Percentiles rank a stretch among this genome's conserved stretches.
Conservation (phyloP, 345 rosid species). For the Brassica nigra region DNA sequence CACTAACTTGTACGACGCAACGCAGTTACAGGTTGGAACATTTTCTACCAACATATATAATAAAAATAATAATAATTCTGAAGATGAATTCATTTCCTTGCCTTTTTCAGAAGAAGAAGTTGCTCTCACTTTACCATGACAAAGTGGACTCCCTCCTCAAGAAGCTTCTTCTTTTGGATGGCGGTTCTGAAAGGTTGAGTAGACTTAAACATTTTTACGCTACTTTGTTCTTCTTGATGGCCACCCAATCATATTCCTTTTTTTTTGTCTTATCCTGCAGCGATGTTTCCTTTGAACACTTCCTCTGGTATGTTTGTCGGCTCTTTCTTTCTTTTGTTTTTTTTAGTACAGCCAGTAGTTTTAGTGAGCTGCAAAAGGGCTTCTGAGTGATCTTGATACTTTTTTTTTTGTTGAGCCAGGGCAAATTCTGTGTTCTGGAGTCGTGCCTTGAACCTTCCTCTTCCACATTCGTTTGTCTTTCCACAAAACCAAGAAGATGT, state of each 20-base stretch:
- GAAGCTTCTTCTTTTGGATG: constrained; percentile 75
- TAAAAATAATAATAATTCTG: neutral
- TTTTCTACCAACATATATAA: neutral
- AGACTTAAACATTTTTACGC: neutral
- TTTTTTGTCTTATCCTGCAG: constrained; percentile 47
- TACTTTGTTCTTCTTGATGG: constrained; percentile 9
- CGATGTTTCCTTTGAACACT: constrained; percentile 71
- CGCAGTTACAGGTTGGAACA: constrained; percentile 66
- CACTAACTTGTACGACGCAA: constrained; percentile 71
- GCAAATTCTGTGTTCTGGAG: constrained; percentile 96
- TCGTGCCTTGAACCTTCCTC: constrained; percentile 92
- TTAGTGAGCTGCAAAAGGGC: constrained; percentile 3
- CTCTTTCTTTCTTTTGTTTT: neutral
- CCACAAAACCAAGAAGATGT: constrained; percentile 58
- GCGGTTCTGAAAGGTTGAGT: constrained; percentile 59
- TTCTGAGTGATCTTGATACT: constrained; percentile 10
- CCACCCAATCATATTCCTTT: neutral
- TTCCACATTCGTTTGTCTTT: constrained; percentile 84
- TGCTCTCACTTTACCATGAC: constrained; percentile 60
- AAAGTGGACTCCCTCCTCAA: constrained; percentile 72
- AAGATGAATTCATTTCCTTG: neutral
- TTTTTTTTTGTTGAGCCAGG: constrained; percentile 48
- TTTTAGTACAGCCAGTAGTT: neutral
- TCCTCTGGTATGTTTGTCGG: constrained; percentile 71
- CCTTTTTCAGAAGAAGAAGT: constrained; percentile 64